Evolutionary conservation across 2,329 filamentous ascomycete genomes (phyloP), one percentile per base, ranked within the genome.

Genomic region (Penicillium verrucosum): DNA sequence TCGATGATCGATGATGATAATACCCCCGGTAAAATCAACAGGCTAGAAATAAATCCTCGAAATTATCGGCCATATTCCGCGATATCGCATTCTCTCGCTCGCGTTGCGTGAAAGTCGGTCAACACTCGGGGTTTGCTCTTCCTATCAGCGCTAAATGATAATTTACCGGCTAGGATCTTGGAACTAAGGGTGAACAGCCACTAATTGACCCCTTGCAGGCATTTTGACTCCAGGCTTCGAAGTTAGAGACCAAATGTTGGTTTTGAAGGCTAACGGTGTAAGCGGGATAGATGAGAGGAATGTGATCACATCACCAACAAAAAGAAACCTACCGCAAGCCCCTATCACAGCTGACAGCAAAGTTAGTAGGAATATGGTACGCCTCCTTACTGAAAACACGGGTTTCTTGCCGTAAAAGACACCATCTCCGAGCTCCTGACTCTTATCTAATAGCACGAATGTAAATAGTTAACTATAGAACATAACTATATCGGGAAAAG

Each of bases 71-170:
- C 38, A 12, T 38, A n/a, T 34, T 34, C 29, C 29, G 21, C 5
- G 5, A 29, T 16, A 18, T 36, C 30, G 8, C 44, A n/a, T 34
- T 34, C 29, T 25, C 29, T 34, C 8, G 29, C 12, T 29, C 18
- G 27, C n/a, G 11, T 41, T 40, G 25, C 25, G 30, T 41, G 56
- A 59, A 64, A 58, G 60, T 64, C 62, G 62, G 62, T 64, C 62
- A 61, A 43, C 44, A 37, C 6, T 60, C 43, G 51, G 51, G 51
- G 21, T 48, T 54, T 48, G 48, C 42, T 49, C 30, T 56, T 56
- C 52, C 45, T 36, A 42, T 55, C 61, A 55, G 52, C 51, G 51
- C 37, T 29, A 54, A 29, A 12, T 43, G 48, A 44, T 56, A 58
- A 51, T 18, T 51, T 41, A 51, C 53, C 59, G 23, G 27, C 36